Evolutionary conservation across 768 basidiomycete species (phyloP), one percentile per base, ranked within the genome.

Genomic region (Suillus luteus): DNA sequence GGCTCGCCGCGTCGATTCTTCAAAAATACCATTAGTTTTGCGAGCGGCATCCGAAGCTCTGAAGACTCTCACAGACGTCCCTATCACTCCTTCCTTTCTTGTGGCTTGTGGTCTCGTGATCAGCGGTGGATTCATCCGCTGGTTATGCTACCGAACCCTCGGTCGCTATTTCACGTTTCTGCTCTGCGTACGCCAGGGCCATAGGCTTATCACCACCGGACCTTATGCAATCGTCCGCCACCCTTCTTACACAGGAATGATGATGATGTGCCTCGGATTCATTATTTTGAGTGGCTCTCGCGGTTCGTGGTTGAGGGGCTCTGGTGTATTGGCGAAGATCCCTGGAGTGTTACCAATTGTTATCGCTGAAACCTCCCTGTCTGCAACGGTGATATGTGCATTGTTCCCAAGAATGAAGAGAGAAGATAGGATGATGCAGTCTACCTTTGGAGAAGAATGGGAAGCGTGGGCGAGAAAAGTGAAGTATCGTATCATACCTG

Each of bases 361-460:
- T 27, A 31, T 55, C 3, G 24, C 61, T 33, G 59, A 40, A 5
- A 3, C 1, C 38, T 40, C 49, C 37, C 7, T 58, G 49, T 49
- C 33, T 35, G 6, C 33, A n/a, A 33, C 19, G 19, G 52, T 40
- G n/a, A 61, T 44, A 44, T 31, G 19, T 8, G 55, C 27, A 11
- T 37, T 61, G 22, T 51, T 59, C 3, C 27, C 11, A 44, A 61
- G 65, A 27, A 52, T 51, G 38, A 44, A 14, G 40, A 35, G 27
- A 62, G 79, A 79, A 64, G 78, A 80, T 59, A 62, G 52, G 12
- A 68, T 74, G 59, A 62, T 79, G 62, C 64, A 66, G 33, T 64
- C 65, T 2, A 65, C 68, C 27, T 79, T 79, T 65, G 75, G 73
- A 11, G 49, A 68, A 37, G 75, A 73, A 35, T 79, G 78, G 78